Evolutionary conservation across 768 basidiomycete genomes (phyloP).

Genomic region (Pleurotus djamor): DNA sequence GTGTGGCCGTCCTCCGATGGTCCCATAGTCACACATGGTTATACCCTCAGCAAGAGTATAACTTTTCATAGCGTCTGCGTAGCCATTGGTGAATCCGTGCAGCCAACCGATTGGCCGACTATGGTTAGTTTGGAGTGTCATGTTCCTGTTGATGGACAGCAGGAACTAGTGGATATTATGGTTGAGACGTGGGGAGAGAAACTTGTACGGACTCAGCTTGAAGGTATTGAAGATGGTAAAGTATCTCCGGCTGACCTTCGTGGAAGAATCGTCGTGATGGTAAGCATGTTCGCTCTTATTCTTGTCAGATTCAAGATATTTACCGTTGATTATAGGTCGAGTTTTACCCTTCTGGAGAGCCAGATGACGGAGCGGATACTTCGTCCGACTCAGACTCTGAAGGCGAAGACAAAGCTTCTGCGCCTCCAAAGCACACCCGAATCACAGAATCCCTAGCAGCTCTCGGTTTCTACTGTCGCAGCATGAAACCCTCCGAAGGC

Average conservation of each 20-base stretch:
- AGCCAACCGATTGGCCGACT: conserved; percentile 49
- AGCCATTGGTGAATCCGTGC: conserved; percentile 45
- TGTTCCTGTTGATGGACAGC: conserved; percentile 46
- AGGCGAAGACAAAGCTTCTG: conserved; percentile 19
- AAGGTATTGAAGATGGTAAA: conserved; percentile 29
- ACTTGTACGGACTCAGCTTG: conserved; percentile 39
- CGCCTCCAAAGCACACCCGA: conserved; percentile 13
- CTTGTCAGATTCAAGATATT: neutral
- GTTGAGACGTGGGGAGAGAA: conserved; percentile 48
- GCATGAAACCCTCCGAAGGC: conserved; percentile 54
- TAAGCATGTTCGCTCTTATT: conserved; percentile 16
- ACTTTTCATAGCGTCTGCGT: conserved; percentile 49
- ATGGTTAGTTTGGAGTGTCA: conserved; percentile 65
- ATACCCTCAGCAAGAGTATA: conserved; percentile 53
- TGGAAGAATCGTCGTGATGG: conserved; percentile 61
- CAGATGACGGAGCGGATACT: conserved; percentile 17
- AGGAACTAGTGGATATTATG: conserved; percentile 52
- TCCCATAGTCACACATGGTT: conserved; percentile 58
- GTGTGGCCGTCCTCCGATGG: conserved; percentile 59
- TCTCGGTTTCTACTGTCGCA: conserved; percentile 59
- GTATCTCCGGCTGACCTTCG: conserved; percentile 44
- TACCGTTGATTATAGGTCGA: conserved; percentile 39
- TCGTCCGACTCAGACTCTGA: conserved; percentile 24
- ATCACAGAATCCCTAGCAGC: conserved; percentile 53
- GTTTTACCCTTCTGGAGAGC: conserved; percentile 40